Conservation (phyloP, 805 yeast species). For the Blastobotrys parvus region DNA sequence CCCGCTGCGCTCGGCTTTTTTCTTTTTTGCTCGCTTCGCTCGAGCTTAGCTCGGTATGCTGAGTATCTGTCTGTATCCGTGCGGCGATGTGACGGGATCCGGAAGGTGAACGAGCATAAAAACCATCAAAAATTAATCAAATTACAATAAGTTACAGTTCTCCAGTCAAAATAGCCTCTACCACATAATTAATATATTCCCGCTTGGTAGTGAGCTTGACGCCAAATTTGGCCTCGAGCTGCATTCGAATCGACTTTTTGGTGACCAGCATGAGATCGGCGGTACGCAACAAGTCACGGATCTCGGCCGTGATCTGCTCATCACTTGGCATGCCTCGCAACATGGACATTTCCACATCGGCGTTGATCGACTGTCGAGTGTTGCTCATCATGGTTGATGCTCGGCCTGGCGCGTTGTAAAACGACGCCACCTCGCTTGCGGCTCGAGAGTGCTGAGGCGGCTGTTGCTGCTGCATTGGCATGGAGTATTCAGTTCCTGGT, state of each 20-base stretch:
- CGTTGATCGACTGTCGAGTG: neutral
- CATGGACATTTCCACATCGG: slow-evolving; percentile 17
- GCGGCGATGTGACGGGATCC: no score
- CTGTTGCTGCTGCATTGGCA: neutral
- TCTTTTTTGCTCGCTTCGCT: no score
- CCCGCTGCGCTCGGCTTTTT: no score
- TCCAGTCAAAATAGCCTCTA: slow-evolving; percentile 33
- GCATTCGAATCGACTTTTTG: slow-evolving; percentile 29
- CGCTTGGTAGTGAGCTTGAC: slow-evolving; percentile 25
- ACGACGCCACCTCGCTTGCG: slow-evolving; percentile 1
- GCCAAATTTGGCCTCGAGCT: slow-evolving; percentile 30
- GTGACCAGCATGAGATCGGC: slow-evolving; percentile 33
- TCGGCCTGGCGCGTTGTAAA: neutral
- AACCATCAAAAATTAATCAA: no score
- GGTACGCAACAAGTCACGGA: slow-evolving; percentile 29
- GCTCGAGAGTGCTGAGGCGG: neutral
- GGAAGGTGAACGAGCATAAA: no score
- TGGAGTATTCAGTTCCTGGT: slow-evolving; percentile 1
- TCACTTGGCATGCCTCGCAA: slow-evolving; percentile 26
- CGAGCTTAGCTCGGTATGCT: no score
- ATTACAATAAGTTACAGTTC: slow-evolving; percentile 21
- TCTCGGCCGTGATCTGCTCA: slow-evolving; percentile 28
- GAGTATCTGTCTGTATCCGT: no score
- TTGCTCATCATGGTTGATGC: neutral
- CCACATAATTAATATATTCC: slow-evolving; percentile 32